Evolutionary conservation across 345 rosid species (phyloP).

Genomic region (Luvunga scandens): DNA sequence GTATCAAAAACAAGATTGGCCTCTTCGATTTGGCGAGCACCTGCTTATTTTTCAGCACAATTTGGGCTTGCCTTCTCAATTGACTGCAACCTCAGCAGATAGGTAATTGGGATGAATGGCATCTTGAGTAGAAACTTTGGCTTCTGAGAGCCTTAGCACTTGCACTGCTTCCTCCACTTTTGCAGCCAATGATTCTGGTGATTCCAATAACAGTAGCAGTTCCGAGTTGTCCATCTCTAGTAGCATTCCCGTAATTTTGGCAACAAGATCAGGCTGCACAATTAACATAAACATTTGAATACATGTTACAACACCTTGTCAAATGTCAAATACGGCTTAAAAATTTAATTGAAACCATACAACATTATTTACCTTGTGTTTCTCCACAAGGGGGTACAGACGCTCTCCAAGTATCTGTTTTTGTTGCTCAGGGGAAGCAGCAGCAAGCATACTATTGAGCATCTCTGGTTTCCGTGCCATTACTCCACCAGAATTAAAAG

Average conservation of each 20-base stretch:
- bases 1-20: neutral
- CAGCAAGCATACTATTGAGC: constrained; percentile 58
- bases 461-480: constrained; percentile 37
- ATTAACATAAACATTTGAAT: neutral
- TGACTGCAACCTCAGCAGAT: constrained; percentile 12
- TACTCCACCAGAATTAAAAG: constrained; percentile 30
- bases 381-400: constrained; percentile 62
- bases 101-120: constrained; percentile 39
- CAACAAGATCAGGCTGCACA: constrained; percentile 65
- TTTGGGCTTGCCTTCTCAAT: constrained; percentile 23
- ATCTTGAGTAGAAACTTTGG: constrained; percentile 37
- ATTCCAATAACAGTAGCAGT: constrained; percentile 53
- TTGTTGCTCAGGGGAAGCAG: constrained; percentile 53
- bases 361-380: constrained; percentile 43
- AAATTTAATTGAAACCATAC: neutral
- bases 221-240: constrained; percentile 76
- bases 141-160: constrained; percentile 34
- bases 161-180: constrained; percentile 63
- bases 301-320: neutral
- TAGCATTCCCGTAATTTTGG: constrained; percentile 83
- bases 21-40: neutral
- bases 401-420: constrained; percentile 64
- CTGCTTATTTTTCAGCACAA: neutral
- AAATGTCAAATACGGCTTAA: neutral
- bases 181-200: constrained; percentile 52